Evolutionary conservation across 1,284 basidiomycete genomes (phyloP), one percentile per base, ranked within the genome.

Genomic region (Albatrellus sp.): DNA sequence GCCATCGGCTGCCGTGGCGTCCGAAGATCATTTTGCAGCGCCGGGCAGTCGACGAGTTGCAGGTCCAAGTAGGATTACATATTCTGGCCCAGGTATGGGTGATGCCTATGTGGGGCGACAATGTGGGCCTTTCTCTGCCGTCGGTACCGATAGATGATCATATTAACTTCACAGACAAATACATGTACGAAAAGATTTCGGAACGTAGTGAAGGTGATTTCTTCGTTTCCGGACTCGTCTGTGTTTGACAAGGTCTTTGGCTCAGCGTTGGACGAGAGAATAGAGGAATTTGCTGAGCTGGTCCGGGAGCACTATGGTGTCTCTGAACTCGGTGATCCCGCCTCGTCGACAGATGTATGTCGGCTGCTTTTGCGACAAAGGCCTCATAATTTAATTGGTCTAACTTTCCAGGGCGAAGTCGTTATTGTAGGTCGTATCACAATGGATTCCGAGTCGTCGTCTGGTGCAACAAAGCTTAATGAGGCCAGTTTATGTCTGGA

Each of bases 141-240:
- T 30, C 42, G 7, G 4, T 24, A 4, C 7, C 7, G 4, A 24
- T 7, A 24, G 24, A 24, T 24, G 33, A 38, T 35, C 13, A 13
- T 35, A 34, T 40, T 44, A 31, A 45, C 28, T 17, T 14, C 12
- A 2, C 50, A 90, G 86, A 92, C 65, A 77, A 85, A 28, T 96
- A 96, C 61, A 93, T 94, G 90, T 90, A 87, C 57, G 90, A 94
- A 60, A 90, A 89, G 63, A 69, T 86, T 14, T 75, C 77, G 1
- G 85, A 87, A 55, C 70, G 90, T 31, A 82, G 87, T 50, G 82
- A 85, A 69, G 77, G 88, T 88, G 52, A 17, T 19, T 5, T 41
- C n/a, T 42, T 29, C 38, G 17, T 2, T 33, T 28, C n/a, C 39
- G 35, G 35, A 12, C 43, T 14, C 29, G 30, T 36, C 29, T 13